phyloP scores from a whole-genome alignment of 306 rosid species.

The Medicago ruthenica region DNA sequence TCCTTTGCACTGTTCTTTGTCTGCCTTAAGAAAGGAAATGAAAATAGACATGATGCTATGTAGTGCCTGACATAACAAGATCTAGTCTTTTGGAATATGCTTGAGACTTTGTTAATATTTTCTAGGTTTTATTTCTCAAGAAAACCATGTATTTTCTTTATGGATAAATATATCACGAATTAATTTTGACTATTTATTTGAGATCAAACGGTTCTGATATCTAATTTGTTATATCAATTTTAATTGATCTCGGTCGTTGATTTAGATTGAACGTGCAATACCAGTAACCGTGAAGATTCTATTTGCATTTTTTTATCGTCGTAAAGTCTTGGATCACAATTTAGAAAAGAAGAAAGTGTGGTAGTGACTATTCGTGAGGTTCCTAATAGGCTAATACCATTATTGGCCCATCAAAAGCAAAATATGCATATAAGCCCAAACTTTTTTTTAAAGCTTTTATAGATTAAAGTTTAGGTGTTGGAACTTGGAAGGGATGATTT shows the following conservation, averaged over 20 bases:
- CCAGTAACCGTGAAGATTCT: too few species aligned
- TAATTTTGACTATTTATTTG: too few species aligned
- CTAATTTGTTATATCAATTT: too few species aligned
- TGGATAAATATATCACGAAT: too few species aligned
- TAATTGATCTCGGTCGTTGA: too few species aligned
- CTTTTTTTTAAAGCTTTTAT: background rate
- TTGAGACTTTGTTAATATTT: slow-evolving; percentile 31
- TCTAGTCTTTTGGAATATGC: slow-evolving; percentile 49
- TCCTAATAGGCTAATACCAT: slow-evolving; percentile 22
- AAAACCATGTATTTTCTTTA: too few species aligned
- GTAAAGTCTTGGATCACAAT: too few species aligned
- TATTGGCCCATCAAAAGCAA: slow-evolving; percentile 40
- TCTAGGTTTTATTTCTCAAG: slow-evolving; percentile 31
- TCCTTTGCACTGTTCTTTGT: slow-evolving; percentile 55
- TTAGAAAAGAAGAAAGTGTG: background rate
- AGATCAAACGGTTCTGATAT: too few species aligned
- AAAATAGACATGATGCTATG: slow-evolving; percentile 49
- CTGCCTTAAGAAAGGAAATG: slow-evolving; percentile 55
- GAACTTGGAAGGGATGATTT: slow-evolving; percentile 15
- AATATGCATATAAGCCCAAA: slow-evolving; percentile 32
- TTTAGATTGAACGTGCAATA: too few species aligned
- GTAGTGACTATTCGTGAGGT: slow-evolving; percentile 36
- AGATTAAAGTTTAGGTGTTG: slow-evolving; percentile 28
- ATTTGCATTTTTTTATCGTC: too few species aligned
- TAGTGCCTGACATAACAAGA: slow-evolving; percentile 51